These are phyloP conservation scores for Smallanthus sonchifolius DNA, from an alignment of 129 eudicot genomes.

Conservation along the genomic window DNA sequence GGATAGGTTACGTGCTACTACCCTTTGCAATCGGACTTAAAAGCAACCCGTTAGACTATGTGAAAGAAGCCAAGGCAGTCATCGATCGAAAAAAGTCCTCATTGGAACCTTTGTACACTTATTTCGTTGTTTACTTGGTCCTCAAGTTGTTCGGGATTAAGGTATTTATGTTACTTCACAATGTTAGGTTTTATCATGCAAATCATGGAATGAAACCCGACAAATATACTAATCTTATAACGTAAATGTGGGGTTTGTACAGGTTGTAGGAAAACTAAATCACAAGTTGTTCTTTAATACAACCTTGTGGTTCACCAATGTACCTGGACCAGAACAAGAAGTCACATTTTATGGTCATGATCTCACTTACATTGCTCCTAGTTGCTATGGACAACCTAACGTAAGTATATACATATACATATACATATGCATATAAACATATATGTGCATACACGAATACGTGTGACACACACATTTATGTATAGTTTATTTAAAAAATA, in stretches of 20 bases:
- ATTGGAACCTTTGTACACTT: conserved; percentile 38
- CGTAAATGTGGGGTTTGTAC: conserved; percentile 4
- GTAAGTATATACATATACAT: conserved; percentile 27
- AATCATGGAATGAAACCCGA: neutral
- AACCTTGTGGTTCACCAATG: conserved; percentile 46
- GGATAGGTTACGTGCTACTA: conserved; percentile 47
- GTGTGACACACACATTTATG: too few relatives aligned
- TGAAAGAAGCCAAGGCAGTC: conserved; percentile 38
- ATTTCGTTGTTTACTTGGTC: conserved; percentile 21
- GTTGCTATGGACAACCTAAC: conserved; percentile 51
- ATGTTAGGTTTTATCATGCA: neutral
- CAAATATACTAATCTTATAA: neutral
- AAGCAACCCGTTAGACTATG: conserved; percentile 41
- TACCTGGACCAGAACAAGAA: conserved; percentile 44
- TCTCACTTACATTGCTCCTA: conserved; percentile 36
- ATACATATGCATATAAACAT: neutral
- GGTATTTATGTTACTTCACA: conserved; percentile 19
- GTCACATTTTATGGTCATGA: conserved; percentile 44
- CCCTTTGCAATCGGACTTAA: conserved; percentile 32
- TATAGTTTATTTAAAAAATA: too few relatives aligned
- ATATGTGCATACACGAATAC: neutral
- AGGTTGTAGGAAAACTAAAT: conserved; percentile 44
- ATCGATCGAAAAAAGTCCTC: conserved; percentile 46
- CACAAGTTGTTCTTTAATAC: conserved; percentile 36
- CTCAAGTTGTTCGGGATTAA: conserved; percentile 48